A percentile compares a stretch with the other conserved stretches of the same genome.
phyloP scores from a whole-genome alignment of 441 rosid species.

The Gossypium schwendimanii region DNA sequence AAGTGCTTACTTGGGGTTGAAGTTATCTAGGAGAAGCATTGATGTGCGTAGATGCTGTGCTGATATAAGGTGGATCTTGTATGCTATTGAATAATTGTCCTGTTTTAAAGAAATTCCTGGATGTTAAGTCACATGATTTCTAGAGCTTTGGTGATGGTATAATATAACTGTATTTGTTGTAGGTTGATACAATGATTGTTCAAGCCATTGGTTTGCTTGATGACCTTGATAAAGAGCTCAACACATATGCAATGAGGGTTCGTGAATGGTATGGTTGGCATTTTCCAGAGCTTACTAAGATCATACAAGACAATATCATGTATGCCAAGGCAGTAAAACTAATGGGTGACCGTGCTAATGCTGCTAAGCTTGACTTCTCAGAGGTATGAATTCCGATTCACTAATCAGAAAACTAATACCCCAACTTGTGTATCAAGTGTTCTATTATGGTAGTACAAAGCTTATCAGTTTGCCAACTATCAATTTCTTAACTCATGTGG shows the following conservation, averaged over 20 bases:
- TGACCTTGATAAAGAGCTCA: conserved; percentile 88
- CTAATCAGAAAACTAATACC: background rate
- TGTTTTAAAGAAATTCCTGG: background rate
- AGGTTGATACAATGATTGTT: conserved; percentile 93
- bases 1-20: background rate
- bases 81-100: background rate
- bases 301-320: conserved; percentile 68
- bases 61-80: background rate
- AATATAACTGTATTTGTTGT: conserved; percentile 6
- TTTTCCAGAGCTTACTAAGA: conserved; percentile 92
- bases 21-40: background rate
- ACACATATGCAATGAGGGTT: conserved; percentile 86
- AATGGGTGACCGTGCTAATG: conserved; percentile 74
- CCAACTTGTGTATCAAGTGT: background rate
- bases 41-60: background rate
- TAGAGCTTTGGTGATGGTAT: background rate
- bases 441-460: background rate
- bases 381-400: conserved; percentile 36
- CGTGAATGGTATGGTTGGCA: conserved; percentile 99
- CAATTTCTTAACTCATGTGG: background rate
- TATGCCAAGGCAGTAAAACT: conserved; percentile 83
- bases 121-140: background rate
- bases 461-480: background rate
- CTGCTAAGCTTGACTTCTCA: conserved; percentile 82
- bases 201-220: conserved; percentile 89